These are phyloP conservation scores for Capronia americana DNA, from an alignment of 2,329 filamentous ascomycete genomes.

Conservation along the genomic window DNA sequence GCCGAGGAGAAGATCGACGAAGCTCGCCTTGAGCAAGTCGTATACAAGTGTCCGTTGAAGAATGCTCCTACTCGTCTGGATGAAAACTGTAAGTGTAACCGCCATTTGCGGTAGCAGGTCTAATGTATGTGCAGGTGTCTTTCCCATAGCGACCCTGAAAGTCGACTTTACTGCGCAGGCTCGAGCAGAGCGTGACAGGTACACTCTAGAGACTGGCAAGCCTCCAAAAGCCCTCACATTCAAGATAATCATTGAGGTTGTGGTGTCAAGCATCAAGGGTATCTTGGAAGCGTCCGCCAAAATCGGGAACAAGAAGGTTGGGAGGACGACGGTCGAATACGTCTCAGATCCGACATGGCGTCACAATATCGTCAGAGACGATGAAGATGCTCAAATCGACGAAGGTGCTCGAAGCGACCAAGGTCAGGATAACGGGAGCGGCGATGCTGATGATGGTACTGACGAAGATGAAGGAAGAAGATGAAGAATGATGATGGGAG, in stretches of 20 bases:
- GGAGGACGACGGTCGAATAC: conserved; percentile 5
- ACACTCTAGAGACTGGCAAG: background rate
- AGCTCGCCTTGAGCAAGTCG: background rate
- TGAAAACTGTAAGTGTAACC: background rate
- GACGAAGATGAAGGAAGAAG: background rate
- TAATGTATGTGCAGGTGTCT: background rate
- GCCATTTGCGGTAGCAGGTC: background rate
- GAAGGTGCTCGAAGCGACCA: background rate
- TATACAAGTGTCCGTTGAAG: background rate
- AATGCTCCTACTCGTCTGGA: background rate
- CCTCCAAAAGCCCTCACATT: background rate
- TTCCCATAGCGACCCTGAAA: background rate
- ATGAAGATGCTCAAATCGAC: conserved; percentile 2
- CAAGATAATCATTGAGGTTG: conserved; percentile 4
- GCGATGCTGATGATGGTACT: background rate
- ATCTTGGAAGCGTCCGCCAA: conserved; percentile 9
- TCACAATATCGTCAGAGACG: background rate
- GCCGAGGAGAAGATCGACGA: background rate
- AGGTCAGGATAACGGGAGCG: background rate
- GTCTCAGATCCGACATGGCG: conserved; percentile 7
- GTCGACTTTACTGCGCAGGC: conserved; percentile 8
- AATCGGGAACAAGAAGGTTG: conserved; percentile 2
- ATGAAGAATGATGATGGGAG: background rate
- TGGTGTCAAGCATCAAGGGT: conserved; percentile 14
- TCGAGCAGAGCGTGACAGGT: background rate